Percentiles rank a stretch among this genome's conserved stretches.
phyloP scores from a whole-genome alignment of 169 alveolate genomes.

The Eimeria falciformis region DNA sequence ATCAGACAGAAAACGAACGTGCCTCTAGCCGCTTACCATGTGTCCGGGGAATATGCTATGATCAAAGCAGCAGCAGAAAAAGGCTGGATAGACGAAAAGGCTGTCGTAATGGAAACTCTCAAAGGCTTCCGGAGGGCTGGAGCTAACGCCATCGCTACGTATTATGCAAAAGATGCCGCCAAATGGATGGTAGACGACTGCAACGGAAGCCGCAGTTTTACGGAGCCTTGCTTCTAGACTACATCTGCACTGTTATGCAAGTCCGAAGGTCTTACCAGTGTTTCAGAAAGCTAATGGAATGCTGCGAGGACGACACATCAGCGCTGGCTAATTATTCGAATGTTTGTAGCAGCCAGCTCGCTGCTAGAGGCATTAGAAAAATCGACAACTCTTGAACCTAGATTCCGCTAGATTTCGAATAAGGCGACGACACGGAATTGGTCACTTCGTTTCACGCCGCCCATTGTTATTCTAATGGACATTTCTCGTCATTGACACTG shows the following conservation, averaged over 20 bases:
- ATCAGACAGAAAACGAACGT: conserved; percentile 80
- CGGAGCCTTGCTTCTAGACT: conserved; percentile 69
- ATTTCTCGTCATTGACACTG: too few species aligned
- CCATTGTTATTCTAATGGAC: too few species aligned
- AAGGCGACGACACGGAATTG: too few species aligned
- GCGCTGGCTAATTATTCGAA: too few species aligned
- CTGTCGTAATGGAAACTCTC: conserved; percentile 87
- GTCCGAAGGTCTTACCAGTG: too few species aligned
- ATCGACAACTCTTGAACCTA: too few species aligned
- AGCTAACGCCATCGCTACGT: conserved; percentile 90
- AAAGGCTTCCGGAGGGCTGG: conserved; percentile 92
- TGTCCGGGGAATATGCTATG: conserved; percentile 91
- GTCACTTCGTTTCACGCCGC: too few species aligned
- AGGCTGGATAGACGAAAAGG: conserved; percentile 87
- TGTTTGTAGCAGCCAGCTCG: too few species aligned
- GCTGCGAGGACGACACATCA: too few species aligned
- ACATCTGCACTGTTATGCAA: neutral
- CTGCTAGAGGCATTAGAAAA: too few species aligned
- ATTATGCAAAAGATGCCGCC: conserved; percentile 86
- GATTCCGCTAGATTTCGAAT: too few species aligned
- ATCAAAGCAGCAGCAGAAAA: conserved; percentile 85
- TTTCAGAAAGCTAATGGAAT: too few species aligned
- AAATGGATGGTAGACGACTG: conserved; percentile 83
- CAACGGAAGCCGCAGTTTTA: conserved; percentile 44
- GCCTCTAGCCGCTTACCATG: conserved; percentile 87